Evolutionary conservation across 2,329 filamentous ascomycete species (phyloP).

Genomic region (Sarocladium oryzae): DNA sequence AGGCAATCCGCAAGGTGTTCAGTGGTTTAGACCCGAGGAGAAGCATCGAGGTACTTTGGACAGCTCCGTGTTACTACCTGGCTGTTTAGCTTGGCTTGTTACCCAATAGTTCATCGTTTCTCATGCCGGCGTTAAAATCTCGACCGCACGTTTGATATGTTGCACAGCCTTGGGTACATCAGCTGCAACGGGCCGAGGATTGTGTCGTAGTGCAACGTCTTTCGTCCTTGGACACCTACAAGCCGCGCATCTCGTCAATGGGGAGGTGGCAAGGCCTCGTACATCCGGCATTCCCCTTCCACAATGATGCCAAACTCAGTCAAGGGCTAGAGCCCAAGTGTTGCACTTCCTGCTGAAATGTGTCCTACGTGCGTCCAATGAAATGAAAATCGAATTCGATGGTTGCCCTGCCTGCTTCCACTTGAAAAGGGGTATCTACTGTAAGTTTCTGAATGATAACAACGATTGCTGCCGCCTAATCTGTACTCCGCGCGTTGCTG

Average conservation of each 20-base stretch:
- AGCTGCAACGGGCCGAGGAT: neutral
- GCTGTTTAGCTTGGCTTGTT: neutral
- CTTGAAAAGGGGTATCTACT: constrained; percentile 5
- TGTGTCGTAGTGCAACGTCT: neutral
- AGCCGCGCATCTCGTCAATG: too few species aligned
- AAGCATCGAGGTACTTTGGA: too few species aligned
- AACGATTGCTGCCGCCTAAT: neutral
- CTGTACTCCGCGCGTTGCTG: neutral
- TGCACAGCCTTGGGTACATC: too few species aligned
- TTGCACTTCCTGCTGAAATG: too few species aligned
- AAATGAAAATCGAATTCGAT: neutral
- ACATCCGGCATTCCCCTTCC: too few species aligned
- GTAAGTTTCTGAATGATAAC: constrained; percentile 1
- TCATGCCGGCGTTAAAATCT: neutral
- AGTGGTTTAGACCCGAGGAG: too few species aligned
- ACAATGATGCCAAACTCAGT: too few species aligned
- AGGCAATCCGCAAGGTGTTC: too few species aligned
- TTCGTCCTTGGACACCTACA: too few species aligned
- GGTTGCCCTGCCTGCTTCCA: constrained; percentile 1
- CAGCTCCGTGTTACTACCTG: too few species aligned
- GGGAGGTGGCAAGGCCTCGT: too few species aligned
- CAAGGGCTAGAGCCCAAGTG: too few species aligned
- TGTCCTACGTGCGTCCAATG: neutral
- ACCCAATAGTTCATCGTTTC: neutral
- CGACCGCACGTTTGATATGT: neutral